phyloP scores from a whole-genome alignment of 345 rosid genomes.

The Citrus unshiu region DNA sequence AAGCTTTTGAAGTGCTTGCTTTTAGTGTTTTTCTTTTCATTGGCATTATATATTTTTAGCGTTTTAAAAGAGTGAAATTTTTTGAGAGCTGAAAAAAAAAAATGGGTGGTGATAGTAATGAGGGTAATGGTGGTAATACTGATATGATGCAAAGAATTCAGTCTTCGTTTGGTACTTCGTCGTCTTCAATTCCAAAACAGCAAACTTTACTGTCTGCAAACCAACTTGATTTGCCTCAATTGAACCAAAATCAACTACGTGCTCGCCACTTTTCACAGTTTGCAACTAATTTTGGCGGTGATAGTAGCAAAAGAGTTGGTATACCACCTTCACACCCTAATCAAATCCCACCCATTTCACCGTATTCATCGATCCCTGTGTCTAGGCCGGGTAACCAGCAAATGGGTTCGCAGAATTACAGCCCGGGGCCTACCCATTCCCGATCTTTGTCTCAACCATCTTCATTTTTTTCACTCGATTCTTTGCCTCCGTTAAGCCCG shows the following conservation, averaged over 20 bases:
- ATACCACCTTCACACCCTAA: slow-evolving; percentile 88
- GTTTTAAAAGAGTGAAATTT: background rate
- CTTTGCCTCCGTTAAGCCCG: slow-evolving; percentile 77
- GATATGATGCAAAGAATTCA: slow-evolving; percentile 75
- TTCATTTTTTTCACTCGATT: slow-evolving; percentile 73
- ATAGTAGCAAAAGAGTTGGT: slow-evolving; percentile 52
- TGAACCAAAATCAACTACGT: slow-evolving; percentile 48
- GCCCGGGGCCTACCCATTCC: slow-evolving; percentile 56
- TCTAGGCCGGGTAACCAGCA: slow-evolving; percentile 52
- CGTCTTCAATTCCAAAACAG: slow-evolving; percentile 46
- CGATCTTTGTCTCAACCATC: slow-evolving; percentile 85
- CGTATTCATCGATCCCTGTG: slow-evolving; percentile 78
- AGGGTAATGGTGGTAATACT: slow-evolving; percentile 41
- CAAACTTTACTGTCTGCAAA: slow-evolving; percentile 30
- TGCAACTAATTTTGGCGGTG: slow-evolving; percentile 38
- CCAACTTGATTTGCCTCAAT: slow-evolving; percentile 55
- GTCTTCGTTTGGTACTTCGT: slow-evolving; percentile 55
- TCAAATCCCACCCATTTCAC: slow-evolving; percentile 85
- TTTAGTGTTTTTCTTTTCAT: background rate
- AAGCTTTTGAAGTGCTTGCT: background rate
- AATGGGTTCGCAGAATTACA: slow-evolving; percentile 43
- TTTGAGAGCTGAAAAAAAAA: background rate
- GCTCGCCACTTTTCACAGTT: slow-evolving; percentile 53
- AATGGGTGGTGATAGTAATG: slow-evolving; percentile 88
- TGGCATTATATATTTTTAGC: background rate